Base-by-base conservation (phyloP, 495 filamentous ascomycete species). In the Penicillium pancosmium region DNA sequence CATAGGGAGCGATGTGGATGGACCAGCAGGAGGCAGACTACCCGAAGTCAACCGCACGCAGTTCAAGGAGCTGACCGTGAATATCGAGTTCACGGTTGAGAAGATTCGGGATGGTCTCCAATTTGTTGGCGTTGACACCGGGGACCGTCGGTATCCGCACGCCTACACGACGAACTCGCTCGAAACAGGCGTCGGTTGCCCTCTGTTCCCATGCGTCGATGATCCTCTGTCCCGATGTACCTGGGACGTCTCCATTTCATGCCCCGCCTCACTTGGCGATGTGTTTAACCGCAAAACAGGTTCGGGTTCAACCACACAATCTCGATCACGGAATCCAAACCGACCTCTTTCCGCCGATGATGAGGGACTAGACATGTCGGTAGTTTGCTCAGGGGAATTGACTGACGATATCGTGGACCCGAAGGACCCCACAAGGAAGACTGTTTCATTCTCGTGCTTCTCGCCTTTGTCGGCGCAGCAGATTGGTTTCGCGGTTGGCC, bases 191-290 rank as follows among this genome's bases (percentile, higher is more conserved):
- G 84, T 83, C 38, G 88, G 91, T 5, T 93, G 85, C 54, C 89
- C 88, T 64, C 83, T 97, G 11, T 98, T 98, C 64, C 94, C 94
- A 10, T 97, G 93, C 62, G 79, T 97, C 23, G 95, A 98, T 68
- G 89, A 96, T 67, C 80, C 86, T 5, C 81, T 83, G 25, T 84
- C 89, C 33, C 83, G 91, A 54, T 93, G 87, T 68, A 85, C 84
- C 2, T 99, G 93, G 92, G 92, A 92, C 54, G 75, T 99, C 23
- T 88, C 87, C 2, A 88, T 98, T 58, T 92, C 86, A 43, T 92
- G 87, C 63, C 89, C 93, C 12, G 85, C 86, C 57, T 94, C 91
- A 0, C 74, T 98, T 7, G 91, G 91, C 11, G 92, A 94, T 75
- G 86, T 91, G n/a, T 87, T 93, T 50, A 75, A 75, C 47, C 79